Conservation (phyloP, 257 asterid genomes). For the Catharanthus roseus region DNA sequence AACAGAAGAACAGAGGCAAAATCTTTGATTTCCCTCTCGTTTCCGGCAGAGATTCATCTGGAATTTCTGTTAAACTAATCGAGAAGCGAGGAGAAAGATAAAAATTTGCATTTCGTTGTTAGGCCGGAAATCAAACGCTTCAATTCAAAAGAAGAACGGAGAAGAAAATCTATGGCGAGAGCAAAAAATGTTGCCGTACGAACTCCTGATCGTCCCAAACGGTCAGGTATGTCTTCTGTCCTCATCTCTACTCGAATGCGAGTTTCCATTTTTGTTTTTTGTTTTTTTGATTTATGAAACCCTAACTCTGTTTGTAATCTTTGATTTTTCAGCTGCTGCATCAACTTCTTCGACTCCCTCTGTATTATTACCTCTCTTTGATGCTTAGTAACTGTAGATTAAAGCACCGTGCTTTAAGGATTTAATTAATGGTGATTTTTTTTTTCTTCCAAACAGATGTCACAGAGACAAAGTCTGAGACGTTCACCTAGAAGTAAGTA, state of each 20-base stretch:
- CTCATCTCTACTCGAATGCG: neutral
- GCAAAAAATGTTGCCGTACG: conserved; percentile 34
- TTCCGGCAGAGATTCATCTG: neutral
- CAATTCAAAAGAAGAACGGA: neutral
- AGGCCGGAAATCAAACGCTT: neutral
- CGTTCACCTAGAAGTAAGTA: conserved; percentile 26
- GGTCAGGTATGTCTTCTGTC: conserved; percentile 29
- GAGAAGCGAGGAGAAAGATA: neutral
- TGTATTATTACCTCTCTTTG: conserved; percentile 19
- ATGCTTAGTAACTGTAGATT: conserved; percentile 9
- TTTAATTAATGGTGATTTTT: neutral
- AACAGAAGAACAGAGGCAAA: neutral
- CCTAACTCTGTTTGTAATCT: conserved; percentile 27
- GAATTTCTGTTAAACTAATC: too few species aligned
- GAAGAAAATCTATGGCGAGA: conserved; percentile 51
- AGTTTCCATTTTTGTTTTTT: neutral
- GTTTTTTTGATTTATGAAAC: conserved; percentile 19
- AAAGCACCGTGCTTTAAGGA: neutral
- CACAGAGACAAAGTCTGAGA: conserved; percentile 30
- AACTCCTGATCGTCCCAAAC: conserved; percentile 14
- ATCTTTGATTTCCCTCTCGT: neutral
- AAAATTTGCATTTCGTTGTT: neutral
- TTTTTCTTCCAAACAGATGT: conserved; percentile 24
- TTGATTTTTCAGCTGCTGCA: conserved; percentile 33
- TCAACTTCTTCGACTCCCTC: conserved; percentile 30